Evolutionary conservation across 1,139 yeast genomes (phyloP).

Genomic region (Pichia sp.): DNA sequence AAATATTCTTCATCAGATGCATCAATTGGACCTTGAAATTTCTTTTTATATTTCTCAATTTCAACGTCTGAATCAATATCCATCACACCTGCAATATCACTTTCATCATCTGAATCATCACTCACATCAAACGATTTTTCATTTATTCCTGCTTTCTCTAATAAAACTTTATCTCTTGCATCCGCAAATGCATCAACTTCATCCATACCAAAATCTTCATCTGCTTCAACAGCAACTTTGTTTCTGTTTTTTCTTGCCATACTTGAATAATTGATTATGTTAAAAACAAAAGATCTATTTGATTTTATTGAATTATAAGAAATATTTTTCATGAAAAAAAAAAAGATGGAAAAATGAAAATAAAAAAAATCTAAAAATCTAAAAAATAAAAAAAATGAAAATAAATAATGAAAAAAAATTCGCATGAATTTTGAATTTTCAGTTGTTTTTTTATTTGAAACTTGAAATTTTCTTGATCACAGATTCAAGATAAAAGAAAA

Average conservation of each 20-base stretch:
- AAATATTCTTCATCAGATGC: constrained; percentile 33
- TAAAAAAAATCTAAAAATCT: background rate
- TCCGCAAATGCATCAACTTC: constrained; percentile 71
- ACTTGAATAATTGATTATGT: background rate
- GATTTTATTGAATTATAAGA: background rate
- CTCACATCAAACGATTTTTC: constrained; percentile 35
- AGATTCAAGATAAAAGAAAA: background rate
- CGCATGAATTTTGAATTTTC: background rate
- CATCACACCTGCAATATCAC: constrained; percentile 22
- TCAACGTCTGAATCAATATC: constrained; percentile 26
- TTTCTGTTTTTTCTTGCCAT: constrained; percentile 16
- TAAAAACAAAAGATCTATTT: background rate
- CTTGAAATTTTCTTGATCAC: background rate
- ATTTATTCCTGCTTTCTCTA: constrained; percentile 45
- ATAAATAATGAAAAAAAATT: background rate
- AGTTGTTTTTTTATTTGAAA: background rate
- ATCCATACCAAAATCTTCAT: constrained; percentile 40
- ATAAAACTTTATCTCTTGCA: constrained; percentile 54
- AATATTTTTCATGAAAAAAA: background rate
- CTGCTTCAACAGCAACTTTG: constrained; percentile 17
- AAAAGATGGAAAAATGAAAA: background rate
- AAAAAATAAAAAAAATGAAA: background rate
- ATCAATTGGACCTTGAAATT: constrained; percentile 29
- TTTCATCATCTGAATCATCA: constrained; percentile 30
- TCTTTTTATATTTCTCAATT: constrained; percentile 26